Evolutionary conservation across 305 asterid species (phyloP).

Genomic region (Solanum aculeatissimum): DNA sequence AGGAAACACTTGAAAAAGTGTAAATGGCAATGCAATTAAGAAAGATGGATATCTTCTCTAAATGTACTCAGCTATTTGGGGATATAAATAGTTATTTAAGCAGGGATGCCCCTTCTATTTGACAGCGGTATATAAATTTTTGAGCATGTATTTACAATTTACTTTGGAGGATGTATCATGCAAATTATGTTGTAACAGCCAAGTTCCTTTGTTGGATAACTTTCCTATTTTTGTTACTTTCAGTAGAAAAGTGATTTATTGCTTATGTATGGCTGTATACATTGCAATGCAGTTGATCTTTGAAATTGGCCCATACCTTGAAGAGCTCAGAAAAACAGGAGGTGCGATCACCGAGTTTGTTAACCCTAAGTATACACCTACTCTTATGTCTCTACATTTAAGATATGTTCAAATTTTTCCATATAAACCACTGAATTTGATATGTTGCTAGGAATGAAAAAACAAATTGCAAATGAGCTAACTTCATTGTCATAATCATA

Average conservation of each 20-base stretch:
- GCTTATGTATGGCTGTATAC: background rate
- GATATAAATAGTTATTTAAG: background rate
- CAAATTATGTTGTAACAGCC: background rate
- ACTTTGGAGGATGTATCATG: background rate
- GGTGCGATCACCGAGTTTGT: constrained; percentile 95
- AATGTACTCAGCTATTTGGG: background rate
- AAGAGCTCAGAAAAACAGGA: constrained; percentile 88
- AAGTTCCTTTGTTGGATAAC: background rate
- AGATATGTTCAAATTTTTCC: background rate
- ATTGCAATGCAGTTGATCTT: constrained; percentile 52
- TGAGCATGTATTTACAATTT: background rate
- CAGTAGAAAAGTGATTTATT: background rate
- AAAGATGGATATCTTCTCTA: background rate
- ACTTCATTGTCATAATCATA: background rate
- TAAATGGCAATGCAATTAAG: background rate
- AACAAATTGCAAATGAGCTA: background rate
- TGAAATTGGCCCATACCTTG: constrained; percentile 82
- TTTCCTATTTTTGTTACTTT: background rate
- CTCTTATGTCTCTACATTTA: background rate
- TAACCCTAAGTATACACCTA: constrained; percentile 74
- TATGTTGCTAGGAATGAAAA: background rate
- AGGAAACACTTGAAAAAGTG: background rate
- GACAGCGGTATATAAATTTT: background rate
- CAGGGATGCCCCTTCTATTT: background rate
- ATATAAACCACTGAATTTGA: background rate